A percentile compares a stretch with the other conserved stretches of the same genome.
Conservation (phyloP, 164 flowering plant species). For the Vitis cinerea region DNA sequence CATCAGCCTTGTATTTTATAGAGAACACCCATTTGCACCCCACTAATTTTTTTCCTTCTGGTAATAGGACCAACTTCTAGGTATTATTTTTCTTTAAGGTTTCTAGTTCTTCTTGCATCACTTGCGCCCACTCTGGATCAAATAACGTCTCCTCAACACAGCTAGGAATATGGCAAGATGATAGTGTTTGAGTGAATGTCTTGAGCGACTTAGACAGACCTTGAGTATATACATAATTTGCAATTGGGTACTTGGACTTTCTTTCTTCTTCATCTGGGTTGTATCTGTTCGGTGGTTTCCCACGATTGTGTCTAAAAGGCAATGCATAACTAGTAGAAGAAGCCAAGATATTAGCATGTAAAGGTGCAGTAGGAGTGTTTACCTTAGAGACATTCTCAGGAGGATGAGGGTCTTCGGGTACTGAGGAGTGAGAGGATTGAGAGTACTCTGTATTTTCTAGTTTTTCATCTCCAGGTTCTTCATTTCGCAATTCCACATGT, state of each 20-base stretch:
- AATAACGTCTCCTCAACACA: background rate
- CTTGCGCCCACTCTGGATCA: background rate
- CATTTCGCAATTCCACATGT: background rate
- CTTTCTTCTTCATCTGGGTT: background rate
- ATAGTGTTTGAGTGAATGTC: slow-evolving; percentile 4
- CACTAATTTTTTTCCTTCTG: no score
- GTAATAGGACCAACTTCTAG: no score
- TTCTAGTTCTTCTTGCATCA: background rate
- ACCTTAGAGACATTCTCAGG: slow-evolving; percentile 1
- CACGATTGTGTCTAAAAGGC: slow-evolving; percentile 4
- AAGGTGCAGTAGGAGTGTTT: background rate
- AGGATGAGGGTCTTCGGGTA: background rate
- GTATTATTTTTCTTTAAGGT: no score
- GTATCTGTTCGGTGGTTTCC: slow-evolving; percentile 1
- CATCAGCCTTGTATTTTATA: no score
- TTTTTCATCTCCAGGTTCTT: background rate
- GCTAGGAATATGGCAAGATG: background rate
- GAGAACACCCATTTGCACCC: no score
- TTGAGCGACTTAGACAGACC: background rate
- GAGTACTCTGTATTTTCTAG: background rate
- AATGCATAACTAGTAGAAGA: background rate
- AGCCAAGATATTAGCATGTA: slow-evolving; percentile 2
- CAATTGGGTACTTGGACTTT: slow-evolving; percentile 1
- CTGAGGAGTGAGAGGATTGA: background rate
- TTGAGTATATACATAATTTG: background rate